phyloP scores from a whole-genome alignment of 371 early-diverging fungal genomes.

The Fennellomyces sp. region DNA sequence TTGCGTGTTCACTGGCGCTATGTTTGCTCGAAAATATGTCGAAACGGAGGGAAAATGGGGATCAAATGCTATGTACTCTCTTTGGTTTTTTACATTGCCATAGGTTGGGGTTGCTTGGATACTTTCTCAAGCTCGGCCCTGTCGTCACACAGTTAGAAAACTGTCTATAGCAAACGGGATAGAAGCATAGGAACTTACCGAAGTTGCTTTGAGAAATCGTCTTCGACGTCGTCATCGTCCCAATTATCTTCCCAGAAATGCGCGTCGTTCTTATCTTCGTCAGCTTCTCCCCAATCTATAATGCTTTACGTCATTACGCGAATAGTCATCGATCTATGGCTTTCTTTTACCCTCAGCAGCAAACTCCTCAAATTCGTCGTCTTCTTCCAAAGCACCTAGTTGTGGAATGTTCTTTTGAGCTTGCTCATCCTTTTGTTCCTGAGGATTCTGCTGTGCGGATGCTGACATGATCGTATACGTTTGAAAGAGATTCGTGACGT shows the following conservation, averaged over 20 bases:
- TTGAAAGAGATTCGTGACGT: slow-evolving; percentile 2
- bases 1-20: not conserved
- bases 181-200: slow-evolving; percentile 48
- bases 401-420: slow-evolving; percentile 49
- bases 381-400: slow-evolving; percentile 80
- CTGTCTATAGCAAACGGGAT: too few species aligned
- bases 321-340: not conserved
- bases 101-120: not conserved
- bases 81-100: not conserved
- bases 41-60: not conserved
- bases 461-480: slow-evolving; percentile 10
- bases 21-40: not conserved
- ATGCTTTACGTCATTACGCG: not conserved
- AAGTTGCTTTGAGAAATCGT: slow-evolving; percentile 89
- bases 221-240: slow-evolving; percentile 92
- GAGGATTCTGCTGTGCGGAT: slow-evolving; percentile 27
- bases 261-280: slow-evolving; percentile 76
- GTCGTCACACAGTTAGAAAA: too few species aligned
- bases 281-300: slow-evolving; percentile 84
- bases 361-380: slow-evolving; percentile 94
- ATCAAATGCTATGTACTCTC: too few species aligned
- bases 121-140: slow-evolving; percentile 10
- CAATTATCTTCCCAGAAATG: slow-evolving; percentile 89
- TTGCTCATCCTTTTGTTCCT: slow-evolving; percentile 27
- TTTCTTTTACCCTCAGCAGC: slow-evolving; percentile 72